Conservation (phyloP, 176 grass and related monocot species). For the Avena atlantica region DNA sequence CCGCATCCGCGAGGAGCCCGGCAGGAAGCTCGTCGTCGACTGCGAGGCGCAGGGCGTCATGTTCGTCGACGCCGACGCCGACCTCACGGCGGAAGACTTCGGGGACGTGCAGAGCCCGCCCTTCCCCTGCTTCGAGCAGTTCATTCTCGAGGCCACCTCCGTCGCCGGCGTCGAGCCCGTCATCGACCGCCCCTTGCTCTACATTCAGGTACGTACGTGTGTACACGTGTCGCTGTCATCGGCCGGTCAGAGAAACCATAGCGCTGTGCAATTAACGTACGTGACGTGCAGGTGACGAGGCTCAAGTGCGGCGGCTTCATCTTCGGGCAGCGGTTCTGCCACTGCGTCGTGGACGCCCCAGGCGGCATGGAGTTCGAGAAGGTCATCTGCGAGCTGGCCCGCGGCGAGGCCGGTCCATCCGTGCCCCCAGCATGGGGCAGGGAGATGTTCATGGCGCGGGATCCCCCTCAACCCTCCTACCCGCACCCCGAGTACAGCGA, state of each 20-base stretch:
- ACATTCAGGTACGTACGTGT: conserved; percentile 49
- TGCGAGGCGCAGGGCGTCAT: conserved; percentile 65
- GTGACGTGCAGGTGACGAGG: conserved; percentile 56
- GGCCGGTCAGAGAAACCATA: no score
- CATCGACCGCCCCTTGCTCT: conserved; percentile 53
- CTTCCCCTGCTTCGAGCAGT: conserved; percentile 62
- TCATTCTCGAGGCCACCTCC: conserved; percentile 53
- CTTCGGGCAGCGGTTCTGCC: conserved; percentile 69
- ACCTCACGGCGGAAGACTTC: conserved; percentile 57
- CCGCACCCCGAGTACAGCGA: conserved; percentile 67
- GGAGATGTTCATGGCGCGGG: conserved; percentile 54
- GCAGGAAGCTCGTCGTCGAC: conserved; percentile 63
- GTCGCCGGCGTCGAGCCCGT: conserved; percentile 46
- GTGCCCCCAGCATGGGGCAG: conserved; percentile 60
- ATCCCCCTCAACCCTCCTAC: conserved; percentile 39
- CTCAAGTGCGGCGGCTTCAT: conserved; percentile 71
- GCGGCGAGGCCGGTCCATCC: conserved; percentile 46
- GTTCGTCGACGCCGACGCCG: conserved; percentile 74
- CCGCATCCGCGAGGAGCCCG: conserved; percentile 51
- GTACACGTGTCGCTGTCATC: background rate
- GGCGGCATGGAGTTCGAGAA: conserved; percentile 76
- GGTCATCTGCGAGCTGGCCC: conserved; percentile 61
- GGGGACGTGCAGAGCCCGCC: conserved; percentile 65
- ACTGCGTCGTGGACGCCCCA: conserved; percentile 60
- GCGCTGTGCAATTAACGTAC: no score